A percentile compares a stretch with the other conserved stretches of the same genome.
Conservation (phyloP, 768 basidiomycete genomes). For the Tylopilus sp. region DNA sequence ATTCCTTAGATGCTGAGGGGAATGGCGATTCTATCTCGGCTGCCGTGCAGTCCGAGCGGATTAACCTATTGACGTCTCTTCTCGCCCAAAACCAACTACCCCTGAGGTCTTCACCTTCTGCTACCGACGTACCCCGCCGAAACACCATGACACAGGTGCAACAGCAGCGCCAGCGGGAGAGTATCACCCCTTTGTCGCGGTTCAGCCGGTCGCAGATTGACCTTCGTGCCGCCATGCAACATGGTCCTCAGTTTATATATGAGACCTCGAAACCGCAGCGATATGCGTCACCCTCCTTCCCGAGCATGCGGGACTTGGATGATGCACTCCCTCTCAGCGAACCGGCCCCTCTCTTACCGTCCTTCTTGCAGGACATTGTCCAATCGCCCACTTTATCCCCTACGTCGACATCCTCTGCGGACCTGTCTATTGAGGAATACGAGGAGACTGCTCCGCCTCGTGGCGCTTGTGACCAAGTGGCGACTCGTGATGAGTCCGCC, state of each 20-base stretch:
- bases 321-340: conserved; percentile 29
- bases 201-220: conserved; percentile 51
- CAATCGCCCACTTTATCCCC: conserved; percentile 65
- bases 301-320: conserved; percentile 24
- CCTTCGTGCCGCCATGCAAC: conserved; percentile 38
- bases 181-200: conserved; percentile 33
- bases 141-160: conserved; percentile 49
- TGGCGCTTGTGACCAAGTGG: conserved; percentile 26
- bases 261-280: conserved; percentile 54
- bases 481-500: conserved; percentile 26
- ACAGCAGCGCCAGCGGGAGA: conserved; percentile 38
- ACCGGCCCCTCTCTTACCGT: conserved; percentile 60
- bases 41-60: conserved; percentile 81
- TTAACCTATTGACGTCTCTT: conserved; percentile 73
- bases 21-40: conserved; percentile 86
- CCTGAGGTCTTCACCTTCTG: conserved; percentile 15
- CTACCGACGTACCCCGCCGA: conserved; percentile 32
- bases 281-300: conserved; percentile 40
- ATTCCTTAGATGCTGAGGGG: conserved; percentile 68
- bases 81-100: conserved; percentile 53
- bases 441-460: conserved; percentile 36
- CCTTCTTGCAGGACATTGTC: conserved; percentile 74
- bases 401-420: conserved; percentile 62
- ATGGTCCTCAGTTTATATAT: conserved; percentile 58
- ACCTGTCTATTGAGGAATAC: conserved; percentile 59